Base-by-base conservation (phyloP, 441 rosid genomes). In the Populus hybrid region DNA sequence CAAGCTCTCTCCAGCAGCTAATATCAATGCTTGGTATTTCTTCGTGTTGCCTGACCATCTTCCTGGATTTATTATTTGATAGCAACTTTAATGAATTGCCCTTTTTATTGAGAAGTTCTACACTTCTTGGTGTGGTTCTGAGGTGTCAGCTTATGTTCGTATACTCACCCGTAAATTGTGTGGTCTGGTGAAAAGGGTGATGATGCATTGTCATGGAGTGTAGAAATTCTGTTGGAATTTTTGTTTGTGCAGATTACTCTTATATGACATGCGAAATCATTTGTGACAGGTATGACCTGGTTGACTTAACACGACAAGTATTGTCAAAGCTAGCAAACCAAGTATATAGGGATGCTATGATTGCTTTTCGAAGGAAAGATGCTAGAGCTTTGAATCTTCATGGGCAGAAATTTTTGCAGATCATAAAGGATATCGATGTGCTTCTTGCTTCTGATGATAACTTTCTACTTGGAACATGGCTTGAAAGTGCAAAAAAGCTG, bases 261-360 rank as follows among this genome's bases (percentile, higher is more conserved):
- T 46, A 14, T 14, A 14, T 14, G 57, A 46, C 19, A 46, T 46
- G 5, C 5, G 19, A 46, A 46, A 46, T 11, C 35, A 9, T 71
- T 81, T 77, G 66, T 76, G 82, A 79, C 89, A 94, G 99, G 86
- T 96, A 96, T 61, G 98, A 96, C 84, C 82, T 92, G 91, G 96
- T 94, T 71, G 99, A 96, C 88, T 79, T 94, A 79, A 92, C 93
- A 12, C 87, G 99, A 63, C 99, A 96, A 90, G 99, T 88, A 42
- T 76, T 96, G 81, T 94, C 99, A 14, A 96, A 96, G 88, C 86
- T 91, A 63, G 95, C 99, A 82, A 96, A 92, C 82, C 82, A 91
- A 83, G 98, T 89, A 10, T 92, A 91, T 68, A 28, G 82, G 24
- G 94, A 92, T 77, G 96, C 98, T 7, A 79, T 90, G 70, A 83